These are phyloP conservation scores for Solanum arcanum DNA, from an alignment of 257 asterid genomes.

Conservation along the genomic window DNA sequence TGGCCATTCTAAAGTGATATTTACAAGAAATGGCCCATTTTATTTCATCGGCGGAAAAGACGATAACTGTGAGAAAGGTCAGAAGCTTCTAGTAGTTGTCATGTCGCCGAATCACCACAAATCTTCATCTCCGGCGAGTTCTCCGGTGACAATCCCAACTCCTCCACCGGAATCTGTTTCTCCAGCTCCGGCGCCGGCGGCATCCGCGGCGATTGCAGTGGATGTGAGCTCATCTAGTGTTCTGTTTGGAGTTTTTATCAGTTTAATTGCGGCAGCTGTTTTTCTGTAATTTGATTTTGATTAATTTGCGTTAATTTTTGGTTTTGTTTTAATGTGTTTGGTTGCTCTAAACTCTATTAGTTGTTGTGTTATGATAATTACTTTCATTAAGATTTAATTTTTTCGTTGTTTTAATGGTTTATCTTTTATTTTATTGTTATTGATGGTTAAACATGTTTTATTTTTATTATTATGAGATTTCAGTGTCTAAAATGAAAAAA, in stretches of 20 bases:
- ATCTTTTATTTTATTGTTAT: not conserved
- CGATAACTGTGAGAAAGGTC: conserved; percentile 40
- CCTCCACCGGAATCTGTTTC: not conserved
- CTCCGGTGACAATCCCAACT: not conserved
- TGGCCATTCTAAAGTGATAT: conserved; percentile 32
- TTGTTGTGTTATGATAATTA: not conserved
- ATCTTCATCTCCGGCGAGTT: conserved; percentile 4
- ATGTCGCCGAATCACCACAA: conserved; percentile 21
- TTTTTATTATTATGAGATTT: not conserved
- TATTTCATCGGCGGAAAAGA: conserved; percentile 48
- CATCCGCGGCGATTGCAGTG: not conserved
- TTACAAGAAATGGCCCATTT: conserved; percentile 45
- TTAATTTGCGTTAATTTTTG: not conserved
- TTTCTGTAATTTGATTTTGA: not conserved
- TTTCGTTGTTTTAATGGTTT: not conserved
- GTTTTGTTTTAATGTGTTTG: not conserved
- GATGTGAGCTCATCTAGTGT: not conserved
- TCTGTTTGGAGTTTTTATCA: not conserved
- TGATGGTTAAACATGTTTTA: no score
- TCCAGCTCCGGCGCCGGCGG: not conserved
- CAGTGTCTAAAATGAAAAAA: no score
- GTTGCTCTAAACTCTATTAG: not conserved
- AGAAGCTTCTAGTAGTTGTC: conserved; percentile 40
- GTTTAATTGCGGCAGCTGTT: not conserved
- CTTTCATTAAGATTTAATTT: not conserved